A percentile compares a stretch with the other conserved stretches of the same genome.
phyloP scores from a whole-genome alignment of 352 stramenopile species.

The Globisporangium apiculatum region DNA sequence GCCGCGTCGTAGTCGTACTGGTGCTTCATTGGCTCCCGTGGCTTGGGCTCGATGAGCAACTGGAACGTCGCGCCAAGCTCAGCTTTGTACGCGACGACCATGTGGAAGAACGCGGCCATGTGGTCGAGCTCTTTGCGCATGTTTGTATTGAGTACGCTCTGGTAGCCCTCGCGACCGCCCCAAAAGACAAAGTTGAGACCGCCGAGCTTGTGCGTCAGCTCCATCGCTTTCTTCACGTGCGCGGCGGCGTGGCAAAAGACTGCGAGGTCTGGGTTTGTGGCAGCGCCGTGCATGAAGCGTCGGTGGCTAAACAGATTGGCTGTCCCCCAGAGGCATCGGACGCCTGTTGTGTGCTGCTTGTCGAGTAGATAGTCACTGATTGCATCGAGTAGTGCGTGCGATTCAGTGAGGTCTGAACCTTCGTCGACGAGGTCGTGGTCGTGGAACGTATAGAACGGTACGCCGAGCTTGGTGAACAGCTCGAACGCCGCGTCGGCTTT shows the following conservation, averaged over 20 bases:
- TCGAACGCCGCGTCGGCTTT: conserved; percentile 82
- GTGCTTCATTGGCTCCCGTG: conserved; percentile 81
- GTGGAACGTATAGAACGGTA: conserved; percentile 85
- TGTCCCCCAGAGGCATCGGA: conserved; percentile 79
- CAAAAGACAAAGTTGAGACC: conserved; percentile 86
- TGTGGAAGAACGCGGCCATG: conserved; percentile 76
- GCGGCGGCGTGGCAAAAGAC: conserved; percentile 70
- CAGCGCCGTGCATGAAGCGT: conserved; percentile 80
- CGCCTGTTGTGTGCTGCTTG: conserved; percentile 64
- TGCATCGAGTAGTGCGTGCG: conserved; percentile 25
- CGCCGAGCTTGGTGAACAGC: conserved; percentile 80
- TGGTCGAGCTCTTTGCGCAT: conserved; percentile 74
- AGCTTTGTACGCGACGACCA: conserved; percentile 76
- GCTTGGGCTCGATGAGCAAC: conserved; percentile 84
- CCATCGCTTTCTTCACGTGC: conserved; percentile 84
- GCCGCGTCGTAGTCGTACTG: conserved; percentile 88
- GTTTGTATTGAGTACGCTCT: conserved; percentile 76
- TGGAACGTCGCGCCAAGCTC: conserved; percentile 63
- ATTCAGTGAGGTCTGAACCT: conserved; percentile 39
- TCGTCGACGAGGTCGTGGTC: conserved; percentile 76
- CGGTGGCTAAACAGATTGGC: conserved; percentile 75
- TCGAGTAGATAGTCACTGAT: conserved; percentile 39
- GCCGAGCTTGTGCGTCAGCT: conserved; percentile 76
- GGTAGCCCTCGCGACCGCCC: conserved; percentile 77
- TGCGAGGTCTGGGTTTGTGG: conserved; percentile 81